Base-by-base conservation (phyloP, 2,329 filamentous ascomycete genomes). In the Fusarium protoensiforme region DNA sequence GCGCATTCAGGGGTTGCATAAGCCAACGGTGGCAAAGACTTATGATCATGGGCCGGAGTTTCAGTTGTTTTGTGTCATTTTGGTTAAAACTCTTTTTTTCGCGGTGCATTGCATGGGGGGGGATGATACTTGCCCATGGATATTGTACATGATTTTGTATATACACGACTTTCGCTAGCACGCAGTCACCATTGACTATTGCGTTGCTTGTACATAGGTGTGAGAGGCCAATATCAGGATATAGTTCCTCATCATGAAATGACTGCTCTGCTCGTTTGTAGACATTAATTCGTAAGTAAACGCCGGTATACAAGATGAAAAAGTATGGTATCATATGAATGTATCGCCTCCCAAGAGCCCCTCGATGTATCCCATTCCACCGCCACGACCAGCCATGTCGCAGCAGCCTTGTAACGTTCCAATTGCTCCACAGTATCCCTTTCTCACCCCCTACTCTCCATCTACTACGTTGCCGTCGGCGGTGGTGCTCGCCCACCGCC, bases 1-100 rank as follows among this genome's bases (percentile, higher is more conserved):
- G 77, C 76, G 77, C 70, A 75, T 75, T 72, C 56, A 68, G 65
- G 68, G 72, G 66, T 73, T 71, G 72, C 75, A 73, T 77, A 67
- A 65, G 74, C 73, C 71, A 69, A 63, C 41, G 61, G 64, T 68
- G 76, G 73, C 61, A 22, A 57, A 65, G 71, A 64, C 61, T 63
- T 51, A 75, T 51, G 71, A 72, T 71, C 75, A 78, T 77, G 72
- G 75, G 69, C 61, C 60, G 77, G 77, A 77, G 77, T 78, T 74
- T 66, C 39, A 51, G 33, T 65, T 67, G 31, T 56, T 66, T 66
- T 73, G n/a, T 60, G 59, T 24, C 35, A 54, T 65, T 60, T 51
- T 65, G 54, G 48, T 64, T 61, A 72, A 64, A 53, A 16, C 51
- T 57, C 38, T 36, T 43, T 66, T 36, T 43, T 66, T 71, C 6